These are phyloP conservation scores for Saccharum hybrid DNA, from an alignment of 202 grass and related monocot species.

Conservation along the genomic window DNA sequence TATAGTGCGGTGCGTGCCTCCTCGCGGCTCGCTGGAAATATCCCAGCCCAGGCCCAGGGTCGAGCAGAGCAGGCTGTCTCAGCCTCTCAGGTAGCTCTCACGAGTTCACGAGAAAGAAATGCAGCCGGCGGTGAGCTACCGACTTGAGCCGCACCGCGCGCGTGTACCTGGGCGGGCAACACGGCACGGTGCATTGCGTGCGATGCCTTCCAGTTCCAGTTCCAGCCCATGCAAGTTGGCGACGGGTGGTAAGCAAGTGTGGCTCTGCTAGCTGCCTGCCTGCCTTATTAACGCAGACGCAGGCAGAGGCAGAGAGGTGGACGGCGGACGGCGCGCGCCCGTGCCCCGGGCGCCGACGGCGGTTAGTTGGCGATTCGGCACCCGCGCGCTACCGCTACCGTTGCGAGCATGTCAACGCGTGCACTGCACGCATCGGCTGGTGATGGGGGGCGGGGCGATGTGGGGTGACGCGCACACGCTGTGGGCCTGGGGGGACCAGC, in stretches of 20 bases:
- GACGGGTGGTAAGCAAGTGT: neutral
- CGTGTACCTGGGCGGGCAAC: neutral
- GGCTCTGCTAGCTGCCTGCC: too few species aligned
- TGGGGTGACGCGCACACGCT: too few species aligned
- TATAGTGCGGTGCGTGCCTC: slow-evolving; percentile 17
- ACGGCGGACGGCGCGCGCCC: slow-evolving; percentile 19
- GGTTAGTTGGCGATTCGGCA: neutral
- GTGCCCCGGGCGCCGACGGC: neutral
- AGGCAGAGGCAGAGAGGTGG: neutral
- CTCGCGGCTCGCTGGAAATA: slow-evolving; percentile 21
- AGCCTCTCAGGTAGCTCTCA: neutral
- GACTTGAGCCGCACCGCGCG: neutral
- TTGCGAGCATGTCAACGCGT: slow-evolving; percentile 6
- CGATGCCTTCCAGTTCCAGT: too few species aligned
- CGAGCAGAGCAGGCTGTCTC: too few species aligned
- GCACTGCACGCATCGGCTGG: neutral
- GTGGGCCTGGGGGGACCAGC: too few species aligned
- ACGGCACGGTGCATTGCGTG: neutral
- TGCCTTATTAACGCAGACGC: neutral
- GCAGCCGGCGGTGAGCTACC: neutral
- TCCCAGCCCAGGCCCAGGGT: neutral
- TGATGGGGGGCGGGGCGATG: neutral
- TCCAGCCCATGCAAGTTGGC: slow-evolving; percentile 3
- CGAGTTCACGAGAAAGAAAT: slow-evolving; percentile 31
- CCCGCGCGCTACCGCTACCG: neutral